phyloP scores from a whole-genome alignment of 1,284 basidiomycete genomes.

The Sphaerobolus stellatus region DNA sequence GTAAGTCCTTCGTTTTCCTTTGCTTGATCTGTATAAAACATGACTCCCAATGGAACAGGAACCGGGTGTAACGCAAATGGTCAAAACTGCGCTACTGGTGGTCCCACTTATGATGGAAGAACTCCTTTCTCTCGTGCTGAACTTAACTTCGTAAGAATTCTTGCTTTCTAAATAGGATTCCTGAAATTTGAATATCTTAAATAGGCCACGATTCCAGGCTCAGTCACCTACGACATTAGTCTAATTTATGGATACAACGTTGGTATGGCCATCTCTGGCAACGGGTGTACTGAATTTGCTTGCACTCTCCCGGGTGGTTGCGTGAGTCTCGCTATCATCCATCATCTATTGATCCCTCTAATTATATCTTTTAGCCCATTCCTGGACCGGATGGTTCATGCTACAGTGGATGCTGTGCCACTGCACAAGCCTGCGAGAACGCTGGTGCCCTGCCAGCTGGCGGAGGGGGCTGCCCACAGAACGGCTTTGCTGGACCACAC shows the following conservation, averaged over 20 bases:
- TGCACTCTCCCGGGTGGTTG: slow-evolving; percentile 25
- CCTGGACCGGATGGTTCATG: slow-evolving; percentile 25
- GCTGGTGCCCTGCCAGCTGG: slow-evolving; percentile 27
- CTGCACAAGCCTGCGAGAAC: slow-evolving; percentile 24
- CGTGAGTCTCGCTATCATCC: slow-evolving; percentile 13
- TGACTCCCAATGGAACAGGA: slow-evolving; percentile 14
- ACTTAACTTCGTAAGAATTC: slow-evolving; percentile 24
- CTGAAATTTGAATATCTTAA: background rate
- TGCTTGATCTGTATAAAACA: background rate
- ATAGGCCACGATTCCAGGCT: slow-evolving; percentile 29
- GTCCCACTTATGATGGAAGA: slow-evolving; percentile 30
- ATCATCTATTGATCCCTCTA: background rate
- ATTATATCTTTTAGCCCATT: too few relatives aligned
- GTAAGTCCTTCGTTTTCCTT: slow-evolving; percentile 22
- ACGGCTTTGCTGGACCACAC: slow-evolving; percentile 30
- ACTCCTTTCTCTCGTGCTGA: slow-evolving; percentile 35
- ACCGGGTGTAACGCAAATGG: slow-evolving; percentile 28
- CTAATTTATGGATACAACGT: slow-evolving; percentile 39
- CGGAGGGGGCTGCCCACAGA: slow-evolving; percentile 30
- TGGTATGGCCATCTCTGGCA: slow-evolving; percentile 32
- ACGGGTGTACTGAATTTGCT: slow-evolving; percentile 31
- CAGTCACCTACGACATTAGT: slow-evolving; percentile 37
- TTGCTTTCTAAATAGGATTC: background rate
- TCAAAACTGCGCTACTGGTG: slow-evolving; percentile 31
- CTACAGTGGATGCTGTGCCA: slow-evolving; percentile 31